A percentile compares a stretch with the other conserved stretches of the same genome.
Evolutionary conservation across 129 eudicot species (phyloP).

Genomic region (Rutidosis leptorrhynchoides): DNA sequence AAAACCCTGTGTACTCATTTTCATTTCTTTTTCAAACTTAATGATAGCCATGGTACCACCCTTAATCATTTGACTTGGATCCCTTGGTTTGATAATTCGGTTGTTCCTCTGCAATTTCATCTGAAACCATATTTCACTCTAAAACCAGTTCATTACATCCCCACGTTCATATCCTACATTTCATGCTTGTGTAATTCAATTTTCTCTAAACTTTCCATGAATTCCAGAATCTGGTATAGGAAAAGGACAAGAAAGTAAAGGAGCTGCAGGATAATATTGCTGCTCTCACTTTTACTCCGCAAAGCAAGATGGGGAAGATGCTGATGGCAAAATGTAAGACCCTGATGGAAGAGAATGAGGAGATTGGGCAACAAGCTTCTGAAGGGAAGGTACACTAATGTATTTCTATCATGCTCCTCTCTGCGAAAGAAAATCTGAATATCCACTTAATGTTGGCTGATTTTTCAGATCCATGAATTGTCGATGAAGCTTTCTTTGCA

Average conservation of each 20-base stretch:
- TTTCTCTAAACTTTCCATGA: too few relatives aligned
- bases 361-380: slow-evolving; percentile 96
- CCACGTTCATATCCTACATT: too few relatives aligned
- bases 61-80: too few relatives aligned
- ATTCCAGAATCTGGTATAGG: slow-evolving; percentile 89
- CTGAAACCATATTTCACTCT: too few relatives aligned
- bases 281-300: slow-evolving; percentile 89
- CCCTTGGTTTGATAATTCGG: too few relatives aligned
- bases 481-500: slow-evolving; percentile 85
- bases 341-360: slow-evolving; percentile 90
- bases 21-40: too few relatives aligned
- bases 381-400: slow-evolving; percentile 99
- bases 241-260: slow-evolving; percentile 89
- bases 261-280: slow-evolving; percentile 84
- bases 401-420: too few relatives aligned
- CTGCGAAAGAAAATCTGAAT: too few relatives aligned
- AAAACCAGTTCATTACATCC: too few relatives aligned
- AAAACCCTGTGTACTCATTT: neutral
- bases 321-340: slow-evolving; percentile 95
- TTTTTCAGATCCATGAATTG: slow-evolving; percentile 77
- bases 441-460: too few relatives aligned
- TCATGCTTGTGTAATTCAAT: neutral
- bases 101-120: too few relatives aligned
- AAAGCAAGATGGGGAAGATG: slow-evolving; percentile 97
- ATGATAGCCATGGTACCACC: too few relatives aligned